Evolutionary conservation across 2,329 filamentous ascomycete genomes (phyloP).

Genomic region (Colletotrichum sp.): DNA sequence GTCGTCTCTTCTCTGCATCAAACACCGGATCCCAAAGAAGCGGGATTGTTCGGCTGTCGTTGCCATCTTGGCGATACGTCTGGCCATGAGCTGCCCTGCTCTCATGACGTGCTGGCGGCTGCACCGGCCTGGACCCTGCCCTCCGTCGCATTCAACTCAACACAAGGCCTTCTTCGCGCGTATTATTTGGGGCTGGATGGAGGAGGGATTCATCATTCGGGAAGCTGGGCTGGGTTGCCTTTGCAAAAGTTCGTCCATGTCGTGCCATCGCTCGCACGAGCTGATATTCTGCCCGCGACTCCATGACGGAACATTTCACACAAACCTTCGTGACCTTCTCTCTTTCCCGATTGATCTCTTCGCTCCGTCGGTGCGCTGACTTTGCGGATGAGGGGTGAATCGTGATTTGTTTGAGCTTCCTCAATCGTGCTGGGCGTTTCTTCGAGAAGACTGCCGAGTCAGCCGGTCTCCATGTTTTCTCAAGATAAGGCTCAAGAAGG

Average conservation of each 20-base stretch:
- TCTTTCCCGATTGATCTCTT: conserved; percentile 19
- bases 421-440: neutral
- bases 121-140: neutral
- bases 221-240: neutral
- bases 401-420: neutral
- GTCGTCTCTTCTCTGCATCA: conserved; percentile 1
- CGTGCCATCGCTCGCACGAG: neutral
- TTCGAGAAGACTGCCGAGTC: neutral
- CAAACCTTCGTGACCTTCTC: neutral
- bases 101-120: conserved; percentile 12
- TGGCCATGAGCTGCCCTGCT: neutral
- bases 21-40: neutral
- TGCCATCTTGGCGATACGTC: conserved; percentile 12
- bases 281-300: neutral
- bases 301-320: neutral
- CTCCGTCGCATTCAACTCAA: neutral
- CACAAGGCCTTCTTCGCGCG: neutral
- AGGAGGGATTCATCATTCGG: neutral
- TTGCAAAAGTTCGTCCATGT: conserved; percentile 12
- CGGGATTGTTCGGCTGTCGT: neutral
- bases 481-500: conserved; percentile 1
- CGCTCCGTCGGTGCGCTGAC: neutral
- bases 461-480: conserved; percentile 3
- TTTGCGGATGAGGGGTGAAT: neutral
- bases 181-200: neutral